Evolutionary conservation across 208 protist genomes (phyloP).

Genomic region (Zelonia costaricensis): DNA sequence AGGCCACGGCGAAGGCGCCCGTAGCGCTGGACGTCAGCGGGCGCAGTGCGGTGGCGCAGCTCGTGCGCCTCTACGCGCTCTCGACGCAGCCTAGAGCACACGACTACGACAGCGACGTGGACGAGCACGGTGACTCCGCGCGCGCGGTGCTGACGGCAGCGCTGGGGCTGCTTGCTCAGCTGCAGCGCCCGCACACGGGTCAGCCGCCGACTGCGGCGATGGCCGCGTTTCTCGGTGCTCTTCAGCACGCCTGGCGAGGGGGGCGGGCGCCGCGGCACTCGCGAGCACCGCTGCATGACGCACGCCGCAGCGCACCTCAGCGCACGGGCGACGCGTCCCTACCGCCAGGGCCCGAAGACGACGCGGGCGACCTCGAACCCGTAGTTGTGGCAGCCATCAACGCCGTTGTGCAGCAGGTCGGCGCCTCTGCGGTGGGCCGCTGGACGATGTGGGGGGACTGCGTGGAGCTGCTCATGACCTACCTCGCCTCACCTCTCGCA

Average conservation of each 20-base stretch:
- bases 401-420: conserved; percentile 58
- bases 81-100: background rate
- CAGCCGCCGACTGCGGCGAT: conserved; percentile 25
- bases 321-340: too few species aligned
- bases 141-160: conserved; percentile 14
- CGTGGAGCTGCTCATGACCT: conserved; percentile 32
- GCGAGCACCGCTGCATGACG: too few species aligned
- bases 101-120: background rate
- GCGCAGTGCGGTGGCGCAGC: conserved; percentile 3
- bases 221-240: conserved; percentile 15
- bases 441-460: conserved; percentile 71
- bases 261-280: too few species aligned
- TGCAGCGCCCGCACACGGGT: conserved; percentile 12
- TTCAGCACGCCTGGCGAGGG: conserved; percentile 15
- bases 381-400: conserved; percentile 37
- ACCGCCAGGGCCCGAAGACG: too few species aligned
- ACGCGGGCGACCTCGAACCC: too few species aligned
- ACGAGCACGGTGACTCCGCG: too few species aligned
- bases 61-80: conserved; percentile 1
- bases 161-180: conserved; percentile 16
- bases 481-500: conserved; percentile 35
- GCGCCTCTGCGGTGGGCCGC: conserved; percentile 34
- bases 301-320: too few species aligned
- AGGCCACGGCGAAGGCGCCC: background rate
- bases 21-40: background rate